phyloP scores from a whole-genome alignment of 2,329 filamentous ascomycete species.

The Pseudopyrenochaeta lycopersici region DNA sequence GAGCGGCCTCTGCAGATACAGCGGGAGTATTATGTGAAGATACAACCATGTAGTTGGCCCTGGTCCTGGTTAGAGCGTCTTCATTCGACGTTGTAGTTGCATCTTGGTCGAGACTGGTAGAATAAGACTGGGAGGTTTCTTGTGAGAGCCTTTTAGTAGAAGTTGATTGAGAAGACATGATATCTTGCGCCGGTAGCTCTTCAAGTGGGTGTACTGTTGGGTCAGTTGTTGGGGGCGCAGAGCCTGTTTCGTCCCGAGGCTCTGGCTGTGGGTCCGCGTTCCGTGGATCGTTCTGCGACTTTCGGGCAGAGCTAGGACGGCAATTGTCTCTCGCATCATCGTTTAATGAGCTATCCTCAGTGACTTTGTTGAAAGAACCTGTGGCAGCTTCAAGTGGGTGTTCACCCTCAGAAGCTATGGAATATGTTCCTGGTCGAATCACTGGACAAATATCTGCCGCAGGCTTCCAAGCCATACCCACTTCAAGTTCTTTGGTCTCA shows the following conservation, averaged over 20 bases:
- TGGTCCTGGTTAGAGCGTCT: not conserved
- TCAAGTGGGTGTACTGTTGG: not conserved
- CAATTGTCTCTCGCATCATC: slow-evolving; percentile 34
- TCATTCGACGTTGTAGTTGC: not conserved
- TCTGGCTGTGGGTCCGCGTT: slow-evolving; percentile 6
- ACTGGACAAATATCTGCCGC: not conserved
- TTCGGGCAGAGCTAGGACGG: slow-evolving; percentile 32
- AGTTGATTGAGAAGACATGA: not conserved
- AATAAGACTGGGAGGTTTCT: not conserved
- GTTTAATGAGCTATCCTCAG: slow-evolving; percentile 21
- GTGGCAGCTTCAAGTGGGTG: not conserved
- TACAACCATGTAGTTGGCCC: too few species aligned
- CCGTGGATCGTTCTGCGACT: slow-evolving; percentile 22
- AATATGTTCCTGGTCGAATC: not conserved
- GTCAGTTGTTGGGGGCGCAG: slow-evolving; percentile 9
- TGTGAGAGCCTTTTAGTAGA: not conserved
- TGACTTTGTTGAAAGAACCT: not conserved
- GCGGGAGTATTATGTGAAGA: too few species aligned
- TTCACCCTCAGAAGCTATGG: not conserved
- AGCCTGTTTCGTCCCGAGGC: not conserved
- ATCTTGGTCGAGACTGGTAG: not conserved
- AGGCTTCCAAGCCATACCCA: not conserved
- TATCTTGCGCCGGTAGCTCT: not conserved
- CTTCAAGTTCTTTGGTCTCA: not conserved
- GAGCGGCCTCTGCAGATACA: not conserved